phyloP scores from a whole-genome alignment of 805 yeast species.

The Lachancea mirantina region DNA sequence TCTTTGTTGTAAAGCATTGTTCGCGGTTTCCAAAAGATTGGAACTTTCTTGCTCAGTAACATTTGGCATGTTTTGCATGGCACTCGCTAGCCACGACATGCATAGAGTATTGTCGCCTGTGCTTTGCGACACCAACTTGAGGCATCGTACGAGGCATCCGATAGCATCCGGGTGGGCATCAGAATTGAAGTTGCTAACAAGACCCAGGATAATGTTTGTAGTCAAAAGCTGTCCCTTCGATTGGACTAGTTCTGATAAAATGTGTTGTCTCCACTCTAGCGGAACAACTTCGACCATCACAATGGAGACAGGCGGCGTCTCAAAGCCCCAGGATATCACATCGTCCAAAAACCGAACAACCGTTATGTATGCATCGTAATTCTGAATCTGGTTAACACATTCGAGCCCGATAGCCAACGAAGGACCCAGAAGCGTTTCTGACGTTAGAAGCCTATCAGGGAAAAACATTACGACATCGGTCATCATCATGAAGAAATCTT shows the following conservation, averaged over 20 bases:
- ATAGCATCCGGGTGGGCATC: slow-evolving; percentile 70
- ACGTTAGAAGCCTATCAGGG: slow-evolving; percentile 32
- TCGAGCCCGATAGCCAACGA: slow-evolving; percentile 51
- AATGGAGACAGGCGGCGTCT: slow-evolving; percentile 70
- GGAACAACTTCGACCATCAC: slow-evolving; percentile 46
- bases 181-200: slow-evolving; percentile 61
- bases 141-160: slow-evolving; percentile 59
- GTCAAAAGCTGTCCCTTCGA: slow-evolving; percentile 51
- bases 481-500: slow-evolving; percentile 80
- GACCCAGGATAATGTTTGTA: slow-evolving; percentile 50
- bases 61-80: slow-evolving; percentile 46
- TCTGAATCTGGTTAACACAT: slow-evolving; percentile 47
- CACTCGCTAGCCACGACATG: slow-evolving; percentile 52
- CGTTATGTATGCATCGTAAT: slow-evolving; percentile 62
- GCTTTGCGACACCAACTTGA: slow-evolving; percentile 46
- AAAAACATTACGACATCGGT: slow-evolving; percentile 70
- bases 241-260: slow-evolving; percentile 40
- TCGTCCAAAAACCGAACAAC: slow-evolving; percentile 76
- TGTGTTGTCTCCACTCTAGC: slow-evolving; percentile 43
- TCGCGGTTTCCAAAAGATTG: slow-evolving; percentile 51
- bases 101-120: slow-evolving; percentile 33
- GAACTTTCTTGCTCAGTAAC: slow-evolving; percentile 62
- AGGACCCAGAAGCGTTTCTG: slow-evolving; percentile 40
- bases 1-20: slow-evolving; percentile 54
- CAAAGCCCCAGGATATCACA: slow-evolving; percentile 76